phyloP scores from a whole-genome alignment of 2,329 filamentous ascomycete genomes.

The Aspergillus spinulosporus region DNA sequence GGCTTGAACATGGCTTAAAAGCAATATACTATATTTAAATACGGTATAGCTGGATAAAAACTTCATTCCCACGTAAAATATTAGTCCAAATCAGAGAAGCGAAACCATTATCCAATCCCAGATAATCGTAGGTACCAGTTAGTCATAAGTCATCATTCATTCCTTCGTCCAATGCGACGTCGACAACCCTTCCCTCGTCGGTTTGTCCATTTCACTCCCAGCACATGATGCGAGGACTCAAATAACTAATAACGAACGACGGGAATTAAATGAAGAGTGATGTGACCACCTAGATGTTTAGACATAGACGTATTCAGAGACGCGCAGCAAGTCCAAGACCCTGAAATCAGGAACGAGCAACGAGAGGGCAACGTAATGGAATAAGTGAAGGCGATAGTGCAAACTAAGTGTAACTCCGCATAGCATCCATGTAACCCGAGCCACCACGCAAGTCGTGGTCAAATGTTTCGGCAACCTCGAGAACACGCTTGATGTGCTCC shows the following conservation, averaged over 20 bases:
- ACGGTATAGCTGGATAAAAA: too few relatives aligned
- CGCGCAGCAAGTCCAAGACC: not conserved
- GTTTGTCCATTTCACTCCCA: not conserved
- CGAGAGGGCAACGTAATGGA: not conserved
- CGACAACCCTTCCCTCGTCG: not conserved
- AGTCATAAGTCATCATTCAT: not conserved
- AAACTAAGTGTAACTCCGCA: constrained; percentile 67
- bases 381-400: not conserved
- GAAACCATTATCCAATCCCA: not conserved
- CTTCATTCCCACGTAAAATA: not conserved
- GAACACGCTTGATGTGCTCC: constrained; percentile 75
- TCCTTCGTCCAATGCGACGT: not conserved
- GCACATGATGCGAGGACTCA: not conserved
- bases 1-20: too few relatives aligned
- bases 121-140: constrained; percentile 2
- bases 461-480: constrained; percentile 82
- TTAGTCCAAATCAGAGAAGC: not conserved
- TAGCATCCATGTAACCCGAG: constrained; percentile 75
- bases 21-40: too few relatives aligned
- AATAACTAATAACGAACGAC: not conserved
- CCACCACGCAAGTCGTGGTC: constrained; percentile 81
- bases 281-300: too few relatives aligned
- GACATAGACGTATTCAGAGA: not conserved
- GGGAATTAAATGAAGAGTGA: not conserved
- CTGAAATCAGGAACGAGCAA: not conserved